phyloP scores from a whole-genome alignment of 495 filamentous ascomycete genomes.

The Lophium mytilinum region DNA sequence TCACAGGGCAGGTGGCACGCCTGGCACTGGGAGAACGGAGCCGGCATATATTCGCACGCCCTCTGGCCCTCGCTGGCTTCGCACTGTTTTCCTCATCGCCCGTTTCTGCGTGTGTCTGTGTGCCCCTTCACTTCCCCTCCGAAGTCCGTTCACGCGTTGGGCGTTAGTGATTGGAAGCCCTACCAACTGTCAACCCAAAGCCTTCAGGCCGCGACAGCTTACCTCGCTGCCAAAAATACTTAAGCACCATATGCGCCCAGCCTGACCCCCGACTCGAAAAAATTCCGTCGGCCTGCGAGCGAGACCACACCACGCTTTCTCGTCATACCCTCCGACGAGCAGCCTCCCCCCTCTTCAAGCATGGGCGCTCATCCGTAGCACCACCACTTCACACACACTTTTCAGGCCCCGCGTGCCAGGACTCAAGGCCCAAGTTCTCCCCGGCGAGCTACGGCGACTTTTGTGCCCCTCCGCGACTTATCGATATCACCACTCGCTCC shows the following conservation, averaged over 20 bases:
- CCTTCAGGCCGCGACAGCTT: conserved; percentile 4
- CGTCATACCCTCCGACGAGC: neutral
- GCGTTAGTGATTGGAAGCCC: neutral
- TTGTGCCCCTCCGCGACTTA: too few species aligned
- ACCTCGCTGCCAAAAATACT: conserved; percentile 5
- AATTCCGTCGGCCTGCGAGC: conserved; percentile 12
- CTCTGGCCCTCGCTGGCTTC: neutral
- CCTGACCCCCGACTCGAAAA: conserved; percentile 6
- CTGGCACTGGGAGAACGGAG: neutral
- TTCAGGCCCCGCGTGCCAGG: neutral
- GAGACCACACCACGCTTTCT: neutral
- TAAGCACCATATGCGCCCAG: conserved; percentile 16
- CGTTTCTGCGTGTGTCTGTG: neutral
- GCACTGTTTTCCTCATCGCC: neutral
- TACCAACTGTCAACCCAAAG: neutral
- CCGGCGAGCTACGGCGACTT: too few species aligned
- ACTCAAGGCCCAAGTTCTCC: too few species aligned
- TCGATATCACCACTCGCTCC: neutral
- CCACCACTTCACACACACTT: neutral
- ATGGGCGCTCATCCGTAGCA: neutral
- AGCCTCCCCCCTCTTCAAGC: neutral
- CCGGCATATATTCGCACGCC: too few species aligned
- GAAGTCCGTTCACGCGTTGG: conserved; percentile 9
- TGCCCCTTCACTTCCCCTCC: neutral
- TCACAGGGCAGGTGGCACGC: neutral